Percentiles rank a stretch among this genome's conserved stretches.
These are phyloP conservation scores for Basidioascus undulatus DNA, from an alignment of 768 basidiomycete genomes.

Conservation along the genomic window DNA sequence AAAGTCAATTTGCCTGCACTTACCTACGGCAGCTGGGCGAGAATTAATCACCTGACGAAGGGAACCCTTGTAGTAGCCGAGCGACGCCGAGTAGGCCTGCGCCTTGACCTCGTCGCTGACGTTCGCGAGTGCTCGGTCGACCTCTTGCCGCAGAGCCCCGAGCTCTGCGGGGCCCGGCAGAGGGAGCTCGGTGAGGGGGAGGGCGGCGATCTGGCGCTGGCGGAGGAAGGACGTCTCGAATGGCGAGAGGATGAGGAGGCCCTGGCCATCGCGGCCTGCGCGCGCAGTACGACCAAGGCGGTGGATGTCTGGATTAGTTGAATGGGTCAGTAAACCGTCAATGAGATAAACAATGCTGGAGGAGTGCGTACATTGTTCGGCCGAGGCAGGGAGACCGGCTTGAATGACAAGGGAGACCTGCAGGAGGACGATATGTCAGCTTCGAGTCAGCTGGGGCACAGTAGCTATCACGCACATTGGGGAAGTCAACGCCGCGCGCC, in stretches of 20 bases:
- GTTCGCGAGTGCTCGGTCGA: conserved; percentile 15
- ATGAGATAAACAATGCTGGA: background rate
- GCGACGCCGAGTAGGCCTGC: conserved; percentile 30
- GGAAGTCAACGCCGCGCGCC: conserved; percentile 43
- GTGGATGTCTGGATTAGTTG: conserved; percentile 22
- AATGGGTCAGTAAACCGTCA: too few species aligned
- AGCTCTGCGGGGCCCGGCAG: background rate
- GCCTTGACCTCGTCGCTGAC: conserved; percentile 24
- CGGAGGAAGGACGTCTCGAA: conserved; percentile 29
- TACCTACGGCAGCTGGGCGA: too few species aligned
- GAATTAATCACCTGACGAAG: conserved; percentile 15
- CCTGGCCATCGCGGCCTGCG: conserved; percentile 24
- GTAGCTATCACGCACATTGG: too few species aligned
- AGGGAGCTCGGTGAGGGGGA: conserved; percentile 15
- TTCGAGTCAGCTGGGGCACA: too few species aligned
- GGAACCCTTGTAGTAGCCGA: conserved; percentile 32
- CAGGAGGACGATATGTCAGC: too few species aligned
- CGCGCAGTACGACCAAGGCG: conserved; percentile 23
- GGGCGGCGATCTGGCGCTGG: conserved; percentile 19
- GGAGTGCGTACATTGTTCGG: conserved; percentile 18
- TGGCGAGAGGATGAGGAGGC: conserved; percentile 31
- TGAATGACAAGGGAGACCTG: conserved; percentile 36
- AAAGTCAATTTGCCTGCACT: too few species aligned
- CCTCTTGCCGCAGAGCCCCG: conserved; percentile 1
- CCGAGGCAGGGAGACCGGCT: conserved; percentile 18